Percentiles rank a stretch among this genome's conserved stretches.
phyloP scores from a whole-genome alignment of 2,329 filamentous ascomycete species.

The Colletotrichum shisoi region DNA sequence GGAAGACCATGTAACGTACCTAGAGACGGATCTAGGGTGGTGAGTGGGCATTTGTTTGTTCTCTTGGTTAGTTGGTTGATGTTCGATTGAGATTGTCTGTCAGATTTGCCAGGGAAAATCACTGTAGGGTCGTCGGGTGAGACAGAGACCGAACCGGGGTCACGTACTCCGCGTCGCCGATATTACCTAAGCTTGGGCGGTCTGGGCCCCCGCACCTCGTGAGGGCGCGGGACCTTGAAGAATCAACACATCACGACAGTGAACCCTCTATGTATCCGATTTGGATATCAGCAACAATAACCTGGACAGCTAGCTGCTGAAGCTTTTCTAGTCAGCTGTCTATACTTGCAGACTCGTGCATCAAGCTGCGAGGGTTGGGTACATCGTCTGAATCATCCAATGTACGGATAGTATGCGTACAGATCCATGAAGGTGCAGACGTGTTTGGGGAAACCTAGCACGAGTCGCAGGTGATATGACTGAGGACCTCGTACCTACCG shows the following conservation, averaged over 20 bases:
- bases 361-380: not conserved
- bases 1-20: too few species aligned
- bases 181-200: constrained; percentile 7
- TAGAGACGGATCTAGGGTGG: not conserved
- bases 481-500: not conserved
- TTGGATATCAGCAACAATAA: too few species aligned
- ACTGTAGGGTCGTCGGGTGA: not conserved
- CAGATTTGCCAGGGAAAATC: too few species aligned
- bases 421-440: not conserved
- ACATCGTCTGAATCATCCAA: too few species aligned
- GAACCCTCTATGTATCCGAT: too few species aligned
- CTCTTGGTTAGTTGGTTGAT: not conserved
- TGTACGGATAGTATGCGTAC: not conserved
- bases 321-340: too few species aligned
- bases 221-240: not conserved
- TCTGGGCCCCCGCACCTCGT: not conserved
- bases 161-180: not conserved
- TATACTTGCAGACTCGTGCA: not conserved
- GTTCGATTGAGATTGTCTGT: not conserved
- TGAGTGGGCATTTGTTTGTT: not conserved
- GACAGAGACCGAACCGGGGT: not conserved
- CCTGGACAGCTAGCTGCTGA: too few species aligned
- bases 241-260: too few species aligned
- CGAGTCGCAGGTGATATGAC: not conserved
- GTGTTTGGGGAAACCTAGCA: constrained; percentile 20